Percentiles rank a stretch among this genome's conserved stretches.
Conservation (phyloP, 2,329 filamentous ascomycete species). For the Kalaharituber pfeilii region DNA sequence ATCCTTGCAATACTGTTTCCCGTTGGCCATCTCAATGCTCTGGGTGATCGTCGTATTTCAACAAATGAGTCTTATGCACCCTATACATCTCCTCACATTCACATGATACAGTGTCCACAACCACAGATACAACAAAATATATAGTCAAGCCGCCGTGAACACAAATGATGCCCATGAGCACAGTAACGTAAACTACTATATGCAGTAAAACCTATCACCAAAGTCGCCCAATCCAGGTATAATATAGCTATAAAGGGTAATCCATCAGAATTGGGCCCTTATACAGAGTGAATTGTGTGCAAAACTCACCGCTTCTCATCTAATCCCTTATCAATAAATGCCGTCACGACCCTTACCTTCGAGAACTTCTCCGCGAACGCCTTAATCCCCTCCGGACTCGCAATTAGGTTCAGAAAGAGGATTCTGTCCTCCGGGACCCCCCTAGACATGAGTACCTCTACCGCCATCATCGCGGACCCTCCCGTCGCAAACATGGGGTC, state of each 20-base stretch:
- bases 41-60: no score
- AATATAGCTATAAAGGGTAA: conserved; percentile 55
- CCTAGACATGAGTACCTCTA: conserved; percentile 74
- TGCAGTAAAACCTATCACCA: conserved; percentile 86
- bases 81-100: no score
- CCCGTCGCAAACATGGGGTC: conserved; percentile 99
- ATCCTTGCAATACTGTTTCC: no score
- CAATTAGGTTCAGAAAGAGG: conserved; percentile 89
- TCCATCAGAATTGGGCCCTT: conserved; percentile 25
- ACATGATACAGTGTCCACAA: no score
- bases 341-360: conserved; percentile 76
- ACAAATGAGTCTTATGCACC: no score
- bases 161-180: no score
- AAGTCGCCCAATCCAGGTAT: conserved; percentile 88
- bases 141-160: no score
- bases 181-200: no score
- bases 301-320: conserved; percentile 85
- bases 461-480: conserved; percentile 90
- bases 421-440: conserved; percentile 93
- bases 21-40: no score
- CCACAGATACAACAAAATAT: no score
- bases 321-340: conserved; percentile 90
- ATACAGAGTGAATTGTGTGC: background rate
- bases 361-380: conserved; percentile 84
- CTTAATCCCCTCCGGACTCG: conserved; percentile 81